A percentile compares a stretch with the other conserved stretches of the same genome.
Evolutionary conservation across 2,329 filamentous ascomycete genomes (phyloP).

Genomic region (Zymoseptoria brevis): DNA sequence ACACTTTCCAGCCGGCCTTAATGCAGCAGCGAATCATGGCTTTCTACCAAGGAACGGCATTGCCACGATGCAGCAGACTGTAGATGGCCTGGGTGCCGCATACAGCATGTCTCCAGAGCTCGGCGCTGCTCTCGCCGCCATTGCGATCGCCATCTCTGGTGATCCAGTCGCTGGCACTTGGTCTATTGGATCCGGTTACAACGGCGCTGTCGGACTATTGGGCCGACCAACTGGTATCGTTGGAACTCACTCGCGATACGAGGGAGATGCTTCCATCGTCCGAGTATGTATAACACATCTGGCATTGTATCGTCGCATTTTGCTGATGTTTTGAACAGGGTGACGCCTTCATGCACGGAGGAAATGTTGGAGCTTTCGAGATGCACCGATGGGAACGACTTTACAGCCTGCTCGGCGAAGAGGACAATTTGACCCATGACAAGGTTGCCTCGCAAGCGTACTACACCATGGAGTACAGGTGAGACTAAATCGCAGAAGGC

Average conservation of each 20-base stretch:
- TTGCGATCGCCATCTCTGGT: constrained; percentile 13
- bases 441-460: constrained; percentile 9
- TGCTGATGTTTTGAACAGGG: no score
- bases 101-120: constrained; percentile 25
- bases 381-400: constrained; percentile 10
- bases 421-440: constrained; percentile 6
- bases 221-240: constrained; percentile 8
- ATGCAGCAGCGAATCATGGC: constrained; percentile 18
- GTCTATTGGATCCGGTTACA: constrained; percentile 6
- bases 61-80: constrained; percentile 20
- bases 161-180: constrained; percentile 11
- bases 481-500: no score
- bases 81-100: constrained; percentile 8
- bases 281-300: no score
- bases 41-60: constrained; percentile 24
- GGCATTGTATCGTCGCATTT: no score
- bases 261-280: constrained; percentile 10
- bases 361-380: constrained; percentile 7
- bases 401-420: constrained; percentile 2
- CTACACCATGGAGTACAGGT: constrained; percentile 10
- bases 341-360: constrained; percentile 8
- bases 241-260: constrained; percentile 6
- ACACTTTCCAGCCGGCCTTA: constrained; percentile 16
- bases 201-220: constrained; percentile 2
- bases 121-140: constrained; percentile 6